A percentile compares a stretch with the other conserved stretches of the same genome.
Conservation (phyloP, 805 yeast genomes). For the Komagataella ulmi region DNA sequence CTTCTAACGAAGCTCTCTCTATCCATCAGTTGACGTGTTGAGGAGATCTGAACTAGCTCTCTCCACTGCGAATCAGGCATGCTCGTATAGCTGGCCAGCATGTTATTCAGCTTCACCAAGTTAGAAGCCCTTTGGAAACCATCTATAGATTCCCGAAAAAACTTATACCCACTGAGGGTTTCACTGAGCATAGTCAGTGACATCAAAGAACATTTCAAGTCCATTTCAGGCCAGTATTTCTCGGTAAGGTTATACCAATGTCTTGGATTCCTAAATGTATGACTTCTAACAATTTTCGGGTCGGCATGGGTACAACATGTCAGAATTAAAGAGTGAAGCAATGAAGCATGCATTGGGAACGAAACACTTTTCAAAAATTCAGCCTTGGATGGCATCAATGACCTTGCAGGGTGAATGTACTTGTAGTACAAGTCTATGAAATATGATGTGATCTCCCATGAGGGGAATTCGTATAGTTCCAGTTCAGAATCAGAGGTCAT, state of each 20-base stretch:
- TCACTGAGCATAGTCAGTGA: constrained; percentile 16
- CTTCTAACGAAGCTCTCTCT: constrained; percentile 19
- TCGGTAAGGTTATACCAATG: constrained; percentile 24
- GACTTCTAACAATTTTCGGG: constrained; percentile 8
- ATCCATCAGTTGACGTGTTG: constrained; percentile 19
- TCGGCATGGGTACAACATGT: constrained; percentile 19
- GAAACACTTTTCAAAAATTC: constrained; percentile 16
- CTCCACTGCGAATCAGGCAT: constrained; percentile 10
- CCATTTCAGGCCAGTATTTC: constrained; percentile 17
- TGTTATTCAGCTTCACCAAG: constrained; percentile 6
- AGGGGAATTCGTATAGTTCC: constrained; percentile 21
- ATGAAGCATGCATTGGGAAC: constrained; percentile 16
- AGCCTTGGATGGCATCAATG: constrained; percentile 21
- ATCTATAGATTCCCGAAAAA: constrained; percentile 13
- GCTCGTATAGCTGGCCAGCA: neutral
- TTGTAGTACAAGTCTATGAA: constrained; percentile 25
- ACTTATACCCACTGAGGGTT: constrained; percentile 16
- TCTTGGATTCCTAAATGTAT: constrained; percentile 15
- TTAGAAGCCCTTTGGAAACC: constrained; percentile 12
- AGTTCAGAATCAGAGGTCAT: constrained; percentile 14
- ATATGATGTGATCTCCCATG: constrained; percentile 16
- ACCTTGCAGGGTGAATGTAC: constrained; percentile 24
- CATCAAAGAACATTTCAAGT: constrained; percentile 13
- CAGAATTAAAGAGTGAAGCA: constrained; percentile 22
- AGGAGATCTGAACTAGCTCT: constrained; percentile 12